Evolutionary conservation across 202 grass and related monocot species (phyloP).

Genomic region (Schoenoplectus tabernaemontani): DNA sequence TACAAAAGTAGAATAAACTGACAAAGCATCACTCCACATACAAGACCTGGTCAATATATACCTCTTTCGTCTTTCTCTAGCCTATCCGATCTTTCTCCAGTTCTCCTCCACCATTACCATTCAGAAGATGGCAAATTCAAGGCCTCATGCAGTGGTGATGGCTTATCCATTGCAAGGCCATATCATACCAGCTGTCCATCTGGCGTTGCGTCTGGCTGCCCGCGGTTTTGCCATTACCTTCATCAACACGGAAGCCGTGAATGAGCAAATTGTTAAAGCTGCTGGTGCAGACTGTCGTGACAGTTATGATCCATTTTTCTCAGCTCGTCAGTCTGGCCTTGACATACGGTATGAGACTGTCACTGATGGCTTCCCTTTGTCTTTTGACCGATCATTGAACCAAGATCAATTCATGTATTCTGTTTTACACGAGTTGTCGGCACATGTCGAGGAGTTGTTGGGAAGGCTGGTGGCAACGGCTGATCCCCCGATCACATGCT

Average conservation of each 20-base stretch:
- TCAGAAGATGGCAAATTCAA: constrained; percentile 14
- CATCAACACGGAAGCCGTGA: constrained; percentile 54
- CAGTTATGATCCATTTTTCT: constrained; percentile 26
- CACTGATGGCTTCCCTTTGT: constrained; percentile 46
- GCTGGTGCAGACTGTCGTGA: not conserved
- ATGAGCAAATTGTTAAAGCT: constrained; percentile 32
- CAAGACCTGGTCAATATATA: not conserved
- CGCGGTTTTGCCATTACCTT: constrained; percentile 48
- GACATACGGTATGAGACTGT: constrained; percentile 56
- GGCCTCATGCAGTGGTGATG: constrained; percentile 54
- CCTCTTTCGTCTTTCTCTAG: not conserved
- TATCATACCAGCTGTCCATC: constrained; percentile 51
- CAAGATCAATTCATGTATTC: constrained; percentile 51
- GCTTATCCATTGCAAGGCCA: constrained; percentile 56
- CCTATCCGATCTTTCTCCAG: not conserved
- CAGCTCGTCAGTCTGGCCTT: constrained; percentile 18
- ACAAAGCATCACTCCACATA: not conserved
- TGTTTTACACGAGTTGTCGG: constrained; percentile 38
- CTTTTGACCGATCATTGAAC: constrained; percentile 41
- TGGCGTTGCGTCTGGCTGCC: constrained; percentile 31
- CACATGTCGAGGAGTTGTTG: constrained; percentile 55
- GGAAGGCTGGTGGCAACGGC: constrained; percentile 19
- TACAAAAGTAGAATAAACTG: not conserved
- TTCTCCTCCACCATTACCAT: not conserved
- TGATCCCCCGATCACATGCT: constrained; percentile 39